Conservation (phyloP, 345 rosid species). For the Hibiscus tridactylites region DNA sequence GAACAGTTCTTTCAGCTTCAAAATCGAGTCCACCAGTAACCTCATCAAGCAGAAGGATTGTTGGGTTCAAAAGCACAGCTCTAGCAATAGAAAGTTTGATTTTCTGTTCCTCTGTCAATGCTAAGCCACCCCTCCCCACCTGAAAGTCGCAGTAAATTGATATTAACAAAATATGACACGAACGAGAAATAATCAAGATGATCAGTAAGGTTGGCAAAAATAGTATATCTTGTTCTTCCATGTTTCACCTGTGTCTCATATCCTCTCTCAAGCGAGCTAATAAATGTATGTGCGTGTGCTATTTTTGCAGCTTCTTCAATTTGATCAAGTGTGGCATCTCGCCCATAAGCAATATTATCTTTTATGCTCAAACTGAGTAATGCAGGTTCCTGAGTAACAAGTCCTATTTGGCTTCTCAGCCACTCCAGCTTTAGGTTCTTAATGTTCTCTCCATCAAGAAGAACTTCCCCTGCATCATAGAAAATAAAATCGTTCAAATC, state of each 20-base stretch:
- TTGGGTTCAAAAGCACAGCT: conserved; percentile 87
- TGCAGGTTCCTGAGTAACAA: conserved; percentile 98
- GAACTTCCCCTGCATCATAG: conserved; percentile 83
- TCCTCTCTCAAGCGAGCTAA: conserved; percentile 83
- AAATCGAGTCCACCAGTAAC: conserved; percentile 97
- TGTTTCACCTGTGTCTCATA: conserved; percentile 73
- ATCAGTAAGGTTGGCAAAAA: not conserved
- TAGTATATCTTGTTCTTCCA: not conserved
- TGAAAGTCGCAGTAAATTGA: conserved; percentile 25
- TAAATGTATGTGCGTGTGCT: conserved; percentile 90
- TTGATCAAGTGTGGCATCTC: conserved; percentile 75
- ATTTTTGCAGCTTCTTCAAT: conserved; percentile 95
- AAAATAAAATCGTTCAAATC: conserved; percentile 14
- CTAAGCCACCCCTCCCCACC: conserved; percentile 90
- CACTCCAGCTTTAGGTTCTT: conserved; percentile 83
- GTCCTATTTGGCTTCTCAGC: conserved; percentile 94
- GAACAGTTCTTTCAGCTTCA: conserved; percentile 95
- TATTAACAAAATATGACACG: not conserved
- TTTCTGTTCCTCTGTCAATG: conserved; percentile 89
- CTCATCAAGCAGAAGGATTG: conserved; percentile 92
- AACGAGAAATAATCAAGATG: not conserved
- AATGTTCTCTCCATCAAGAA: conserved; percentile 93
- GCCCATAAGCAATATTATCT: conserved; percentile 88
- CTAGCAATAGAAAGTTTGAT: conserved; percentile 93
- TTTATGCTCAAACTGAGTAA: conserved; percentile 76